Conservation (phyloP, 2,329 filamentous ascomycete genomes). For the Penicillium sp. region DNA sequence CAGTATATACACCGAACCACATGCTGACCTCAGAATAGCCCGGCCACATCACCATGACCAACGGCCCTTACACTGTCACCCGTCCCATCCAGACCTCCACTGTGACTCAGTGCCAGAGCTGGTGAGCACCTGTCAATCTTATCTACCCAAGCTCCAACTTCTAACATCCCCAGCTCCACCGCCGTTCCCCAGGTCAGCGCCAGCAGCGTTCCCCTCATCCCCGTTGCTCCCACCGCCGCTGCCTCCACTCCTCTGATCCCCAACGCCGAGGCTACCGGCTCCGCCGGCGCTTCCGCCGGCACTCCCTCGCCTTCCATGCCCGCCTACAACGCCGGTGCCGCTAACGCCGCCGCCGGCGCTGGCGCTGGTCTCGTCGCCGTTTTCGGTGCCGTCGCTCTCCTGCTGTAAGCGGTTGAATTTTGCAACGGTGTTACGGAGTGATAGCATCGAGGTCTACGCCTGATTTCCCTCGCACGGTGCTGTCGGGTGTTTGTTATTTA, state of each 20-base stretch:
- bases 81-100: slow-evolving; percentile 56
- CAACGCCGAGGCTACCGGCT: slow-evolving; percentile 13
- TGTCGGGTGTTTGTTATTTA: slow-evolving; percentile 14
- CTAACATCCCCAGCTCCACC: slow-evolving; percentile 22
- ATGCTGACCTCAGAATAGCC: slow-evolving; percentile 43
- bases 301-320: slow-evolving; percentile 21
- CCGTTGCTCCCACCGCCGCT: slow-evolving; percentile 14
- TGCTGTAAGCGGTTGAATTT: slow-evolving; percentile 38
- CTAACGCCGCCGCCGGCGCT: slow-evolving; percentile 49
- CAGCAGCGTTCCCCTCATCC: slow-evolving; percentile 18
- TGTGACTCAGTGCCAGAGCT: slow-evolving; percentile 49
- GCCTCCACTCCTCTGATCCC: slow-evolving; percentile 26
- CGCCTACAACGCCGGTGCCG: slow-evolving; percentile 54
- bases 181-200: slow-evolving; percentile 23
- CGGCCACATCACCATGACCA: slow-evolving; percentile 70
- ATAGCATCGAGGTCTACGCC: neutral
- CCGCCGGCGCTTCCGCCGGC: slow-evolving; percentile 23
- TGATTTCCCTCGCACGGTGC: slow-evolving; percentile 1
- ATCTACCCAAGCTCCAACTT: neutral
- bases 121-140: slow-evolving; percentile 31
- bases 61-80: slow-evolving; percentile 70
- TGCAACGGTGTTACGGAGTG: slow-evolving; percentile 6
- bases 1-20: neutral
- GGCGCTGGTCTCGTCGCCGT: slow-evolving; percentile 56
- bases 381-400: slow-evolving; percentile 52